These are phyloP conservation scores for Physcomitrium patens DNA, from an alignment of 225 moss, liverwort and hornwort genomes.

Conservation along the genomic window DNA sequence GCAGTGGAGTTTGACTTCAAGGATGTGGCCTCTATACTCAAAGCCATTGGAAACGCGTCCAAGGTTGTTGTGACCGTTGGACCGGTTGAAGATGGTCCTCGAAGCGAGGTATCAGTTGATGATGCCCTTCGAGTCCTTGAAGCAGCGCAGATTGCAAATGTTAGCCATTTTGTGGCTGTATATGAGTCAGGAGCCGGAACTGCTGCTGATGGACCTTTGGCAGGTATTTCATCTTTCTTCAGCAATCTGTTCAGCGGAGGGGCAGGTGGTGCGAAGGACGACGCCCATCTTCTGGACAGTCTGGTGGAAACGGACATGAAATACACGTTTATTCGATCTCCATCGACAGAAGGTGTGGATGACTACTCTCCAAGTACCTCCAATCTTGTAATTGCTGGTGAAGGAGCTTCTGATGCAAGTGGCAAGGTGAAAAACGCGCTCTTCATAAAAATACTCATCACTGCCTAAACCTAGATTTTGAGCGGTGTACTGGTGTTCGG, in stretches of 20 bases:
- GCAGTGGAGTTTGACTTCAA: conserved; percentile 96
- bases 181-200: conserved; percentile 67
- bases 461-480: neutral
- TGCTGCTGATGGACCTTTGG: conserved; percentile 64
- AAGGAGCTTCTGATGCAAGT: conserved; percentile 73
- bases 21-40: conserved; percentile 78
- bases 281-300: conserved; percentile 63
- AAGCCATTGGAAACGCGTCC: conserved; percentile 92
- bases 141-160: conserved; percentile 81
- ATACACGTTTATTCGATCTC: conserved; percentile 77
- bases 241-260: conserved; percentile 59
- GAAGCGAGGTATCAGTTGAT: conserved; percentile 68
- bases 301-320: conserved; percentile 74
- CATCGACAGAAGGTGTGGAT: conserved; percentile 82
- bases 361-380: conserved; percentile 79
- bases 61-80: conserved; percentile 95
- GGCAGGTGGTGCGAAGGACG: conserved; percentile 50
- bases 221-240: conserved; percentile 72
- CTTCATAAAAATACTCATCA: neutral
- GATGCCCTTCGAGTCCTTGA: conserved; percentile 84
- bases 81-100: conserved; percentile 90
- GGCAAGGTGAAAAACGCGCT: conserved; percentile 60
- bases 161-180: conserved; percentile 84
- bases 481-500: neutral
- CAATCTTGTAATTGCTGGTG: conserved; percentile 77